These are phyloP conservation scores for Trichoderma citrinoviride DNA, from an alignment of 2,329 filamentous ascomycete genomes.

Conservation along the genomic window DNA sequence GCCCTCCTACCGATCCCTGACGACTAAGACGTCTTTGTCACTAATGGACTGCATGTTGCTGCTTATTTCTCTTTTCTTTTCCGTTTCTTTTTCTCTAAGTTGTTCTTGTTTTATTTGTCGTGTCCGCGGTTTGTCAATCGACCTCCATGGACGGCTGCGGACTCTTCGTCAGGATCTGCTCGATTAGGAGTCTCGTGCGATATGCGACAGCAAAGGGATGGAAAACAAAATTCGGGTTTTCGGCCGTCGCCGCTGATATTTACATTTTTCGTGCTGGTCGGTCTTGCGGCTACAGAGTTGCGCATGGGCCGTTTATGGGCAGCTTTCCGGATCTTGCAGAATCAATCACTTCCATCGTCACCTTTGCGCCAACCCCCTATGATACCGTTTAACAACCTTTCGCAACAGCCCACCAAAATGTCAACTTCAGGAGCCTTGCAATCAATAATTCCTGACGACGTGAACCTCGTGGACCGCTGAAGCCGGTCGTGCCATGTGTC, in stretches of 20 bases:
- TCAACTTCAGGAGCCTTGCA: slow-evolving; percentile 31
- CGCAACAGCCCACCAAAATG: slow-evolving; percentile 35
- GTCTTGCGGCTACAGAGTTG: slow-evolving; percentile 39
- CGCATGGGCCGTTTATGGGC: slow-evolving; percentile 39
- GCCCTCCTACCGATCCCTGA: slow-evolving; percentile 9
- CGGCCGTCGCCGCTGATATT: slow-evolving; percentile 36
- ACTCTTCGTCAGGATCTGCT: slow-evolving; percentile 34
- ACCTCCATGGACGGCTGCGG: slow-evolving; percentile 33
- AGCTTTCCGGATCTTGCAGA: slow-evolving; percentile 41
- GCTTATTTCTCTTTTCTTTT: slow-evolving; percentile 24
- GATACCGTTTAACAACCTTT: slow-evolving; percentile 36
- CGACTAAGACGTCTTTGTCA: slow-evolving; percentile 22
- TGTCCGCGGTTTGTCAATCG: slow-evolving; percentile 31
- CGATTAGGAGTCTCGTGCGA: slow-evolving; percentile 39
- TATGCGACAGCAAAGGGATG: slow-evolving; percentile 39
- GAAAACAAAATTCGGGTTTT: slow-evolving; percentile 36
- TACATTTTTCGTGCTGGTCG: slow-evolving; percentile 37
- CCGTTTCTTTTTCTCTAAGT: slow-evolving; percentile 25
- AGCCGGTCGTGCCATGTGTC: slow-evolving; percentile 33
- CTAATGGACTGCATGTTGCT: slow-evolving; percentile 31
- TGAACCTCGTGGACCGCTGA: slow-evolving; percentile 36
- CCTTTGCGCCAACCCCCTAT: slow-evolving; percentile 39
- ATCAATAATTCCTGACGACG: slow-evolving; percentile 29
- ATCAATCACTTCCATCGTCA: slow-evolving; percentile 41
- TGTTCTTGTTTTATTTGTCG: slow-evolving; percentile 25